Percentiles rank a stretch among this genome's conserved stretches.
Evolutionary conservation across 2,329 filamentous ascomycete species (phyloP).

Genomic region (Simplicillium sp.): DNA sequence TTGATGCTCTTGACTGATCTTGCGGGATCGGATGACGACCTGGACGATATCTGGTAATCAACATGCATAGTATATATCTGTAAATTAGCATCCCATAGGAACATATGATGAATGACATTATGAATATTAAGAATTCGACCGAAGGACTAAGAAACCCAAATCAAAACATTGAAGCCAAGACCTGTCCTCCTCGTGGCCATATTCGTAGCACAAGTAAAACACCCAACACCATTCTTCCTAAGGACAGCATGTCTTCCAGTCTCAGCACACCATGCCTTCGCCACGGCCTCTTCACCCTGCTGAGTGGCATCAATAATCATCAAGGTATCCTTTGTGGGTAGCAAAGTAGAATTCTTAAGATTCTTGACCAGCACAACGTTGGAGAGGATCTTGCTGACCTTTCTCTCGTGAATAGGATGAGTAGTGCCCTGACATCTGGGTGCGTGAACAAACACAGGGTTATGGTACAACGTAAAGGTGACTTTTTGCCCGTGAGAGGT

Average conservation of each 20-base stretch:
- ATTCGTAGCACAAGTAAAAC: not conserved
- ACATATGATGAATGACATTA: too few relatives aligned
- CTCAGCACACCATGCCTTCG: conserved; percentile 1
- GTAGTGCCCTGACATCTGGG: not conserved
- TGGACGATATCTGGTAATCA: too few relatives aligned
- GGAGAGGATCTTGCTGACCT: not conserved
- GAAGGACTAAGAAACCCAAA: too few relatives aligned
- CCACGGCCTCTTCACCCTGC: not conserved
- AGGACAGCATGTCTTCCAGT: not conserved
- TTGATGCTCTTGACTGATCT: too few relatives aligned
- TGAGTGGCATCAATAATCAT: conserved; percentile 1
- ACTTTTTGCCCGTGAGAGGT: not conserved
- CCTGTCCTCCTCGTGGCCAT: not conserved
- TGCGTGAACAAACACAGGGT: not conserved
- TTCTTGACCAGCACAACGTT: not conserved
- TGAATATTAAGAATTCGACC: too few relatives aligned
- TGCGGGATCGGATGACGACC: too few relatives aligned
- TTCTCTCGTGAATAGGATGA: conserved; percentile 1
- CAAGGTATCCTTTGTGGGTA: not conserved
- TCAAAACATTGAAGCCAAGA: too few relatives aligned
- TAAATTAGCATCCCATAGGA: too few relatives aligned
- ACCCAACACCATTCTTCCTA: conserved; percentile 1
- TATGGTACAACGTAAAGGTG: not conserved
- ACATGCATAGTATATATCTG: too few relatives aligned
- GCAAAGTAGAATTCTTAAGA: not conserved